These are phyloP conservation scores for Plectranthus barbatus DNA, from an alignment of 257 asterid species.

Conservation along the genomic window DNA sequence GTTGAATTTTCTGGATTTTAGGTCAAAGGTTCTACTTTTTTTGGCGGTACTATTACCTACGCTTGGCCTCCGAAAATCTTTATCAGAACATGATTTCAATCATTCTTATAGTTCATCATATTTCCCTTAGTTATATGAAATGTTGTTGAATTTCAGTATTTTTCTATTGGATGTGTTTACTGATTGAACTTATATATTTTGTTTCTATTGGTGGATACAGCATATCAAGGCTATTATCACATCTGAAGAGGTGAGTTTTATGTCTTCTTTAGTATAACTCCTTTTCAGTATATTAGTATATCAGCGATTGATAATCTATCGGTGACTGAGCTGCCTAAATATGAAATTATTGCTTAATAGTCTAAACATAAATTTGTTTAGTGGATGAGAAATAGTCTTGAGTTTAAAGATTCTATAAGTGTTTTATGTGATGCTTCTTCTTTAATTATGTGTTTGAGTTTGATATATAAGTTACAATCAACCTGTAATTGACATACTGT, in stretches of 20 bases:
- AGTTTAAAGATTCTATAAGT: not conserved
- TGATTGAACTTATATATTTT: not conserved
- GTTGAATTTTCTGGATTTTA: not conserved
- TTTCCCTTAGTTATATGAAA: not conserved
- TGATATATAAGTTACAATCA: too few relatives aligned
- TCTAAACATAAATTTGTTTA: not conserved
- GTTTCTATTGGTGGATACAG: constrained; percentile 38
- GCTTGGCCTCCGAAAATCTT: not conserved
- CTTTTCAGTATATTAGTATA: not conserved
- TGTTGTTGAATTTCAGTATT: not conserved
- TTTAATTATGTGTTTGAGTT: not conserved
- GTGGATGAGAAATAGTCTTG: not conserved
- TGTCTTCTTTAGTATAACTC: not conserved
- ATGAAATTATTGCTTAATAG: not conserved
- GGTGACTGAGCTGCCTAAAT: too few relatives aligned
- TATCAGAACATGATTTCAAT: not conserved
- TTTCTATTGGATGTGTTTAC: not conserved
- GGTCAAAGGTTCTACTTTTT: not conserved
- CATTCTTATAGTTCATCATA: not conserved
- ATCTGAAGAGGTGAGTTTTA: constrained; percentile 60
- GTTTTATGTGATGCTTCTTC: not conserved
- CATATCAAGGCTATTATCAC: constrained; percentile 96
- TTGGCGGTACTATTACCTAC: not conserved
- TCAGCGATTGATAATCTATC: not conserved
- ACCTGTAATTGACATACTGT: too few relatives aligned